A percentile compares a stretch with the other conserved stretches of the same genome.
These are phyloP conservation scores for Gaultheria prostrata DNA, from an alignment of 148 eudicot species.

Conservation along the genomic window DNA sequence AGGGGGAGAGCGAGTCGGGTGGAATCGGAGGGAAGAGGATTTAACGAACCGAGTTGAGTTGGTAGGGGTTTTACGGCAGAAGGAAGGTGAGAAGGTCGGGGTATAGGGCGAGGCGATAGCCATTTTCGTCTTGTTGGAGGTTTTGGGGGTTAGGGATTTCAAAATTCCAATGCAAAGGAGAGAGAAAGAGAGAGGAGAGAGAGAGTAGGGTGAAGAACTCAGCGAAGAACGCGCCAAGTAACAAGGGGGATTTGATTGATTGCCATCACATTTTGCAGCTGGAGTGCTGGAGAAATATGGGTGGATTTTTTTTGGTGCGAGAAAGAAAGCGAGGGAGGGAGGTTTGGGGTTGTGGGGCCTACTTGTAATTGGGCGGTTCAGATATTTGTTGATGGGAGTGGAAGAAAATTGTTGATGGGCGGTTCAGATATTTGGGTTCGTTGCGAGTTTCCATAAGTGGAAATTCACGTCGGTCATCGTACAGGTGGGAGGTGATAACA, in stretches of 20 bases:
- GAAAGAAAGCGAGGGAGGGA: background rate
- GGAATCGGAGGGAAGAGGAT: slow-evolving; percentile 8
- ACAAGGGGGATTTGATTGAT: background rate
- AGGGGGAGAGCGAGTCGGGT: background rate
- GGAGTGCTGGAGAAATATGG: background rate
- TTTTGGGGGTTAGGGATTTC: background rate
- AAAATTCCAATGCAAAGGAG: background rate
- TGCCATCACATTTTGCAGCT: background rate
- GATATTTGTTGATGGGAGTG: background rate
- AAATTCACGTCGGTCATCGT: too few species aligned
- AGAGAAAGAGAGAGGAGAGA: slow-evolving; percentile 4
- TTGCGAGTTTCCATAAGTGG: too few species aligned
- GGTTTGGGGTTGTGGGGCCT: background rate
- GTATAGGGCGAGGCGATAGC: slow-evolving; percentile 41
- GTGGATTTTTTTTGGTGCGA: background rate
- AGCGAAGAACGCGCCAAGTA: background rate
- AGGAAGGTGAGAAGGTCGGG: slow-evolving; percentile 27
- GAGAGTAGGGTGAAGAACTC: background rate
- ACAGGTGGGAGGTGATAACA: too few species aligned
- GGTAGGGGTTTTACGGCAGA: slow-evolving; percentile 15
- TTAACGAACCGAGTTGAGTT: slow-evolving; percentile 10
- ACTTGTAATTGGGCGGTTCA: background rate
- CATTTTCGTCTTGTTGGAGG: slow-evolving; percentile 20
- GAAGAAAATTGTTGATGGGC: background rate
- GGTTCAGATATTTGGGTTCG: background rate